A percentile compares a stretch with the other conserved stretches of the same genome.
Conservation (phyloP, 202 grass and related monocot genomes). For the Schoenoplectus tabernaemontani region DNA sequence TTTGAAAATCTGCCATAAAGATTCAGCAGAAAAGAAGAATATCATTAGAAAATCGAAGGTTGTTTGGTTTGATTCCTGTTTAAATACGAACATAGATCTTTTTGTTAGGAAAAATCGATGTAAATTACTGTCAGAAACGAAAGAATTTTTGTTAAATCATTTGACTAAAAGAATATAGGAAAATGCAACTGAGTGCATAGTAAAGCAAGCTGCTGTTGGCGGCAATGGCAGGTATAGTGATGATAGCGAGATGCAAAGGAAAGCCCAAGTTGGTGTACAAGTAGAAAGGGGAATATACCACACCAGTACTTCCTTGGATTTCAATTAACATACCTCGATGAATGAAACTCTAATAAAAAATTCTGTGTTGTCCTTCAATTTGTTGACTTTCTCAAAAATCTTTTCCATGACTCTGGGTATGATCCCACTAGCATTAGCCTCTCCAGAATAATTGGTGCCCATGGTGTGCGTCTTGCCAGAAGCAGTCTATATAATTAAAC, state of each 20-base stretch:
- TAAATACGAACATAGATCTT: too few relatives aligned
- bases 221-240: not conserved
- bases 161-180: not conserved
- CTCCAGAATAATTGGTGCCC: slow-evolving; percentile 75
- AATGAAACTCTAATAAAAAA: slow-evolving; percentile 88
- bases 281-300: not conserved
- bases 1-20: slow-evolving; percentile 77
- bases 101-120: too few relatives aligned
- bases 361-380: slow-evolving; percentile 42
- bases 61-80: too few relatives aligned
- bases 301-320: not conserved
- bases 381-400: slow-evolving; percentile 70
- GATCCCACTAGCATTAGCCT: slow-evolving; percentile 56
- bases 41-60: not conserved
- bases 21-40: not conserved
- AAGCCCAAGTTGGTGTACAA: slow-evolving; percentile 7
- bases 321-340: slow-evolving; percentile 61
- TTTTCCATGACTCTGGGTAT: slow-evolving; percentile 96
- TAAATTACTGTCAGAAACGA: too few relatives aligned
- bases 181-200: too few relatives aligned
- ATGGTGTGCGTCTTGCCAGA: slow-evolving; percentile 97
- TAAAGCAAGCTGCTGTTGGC: too few relatives aligned
- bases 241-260: not conserved
- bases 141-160: too few relatives aligned
- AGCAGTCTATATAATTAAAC: slow-evolving; percentile 53